phyloP scores from a whole-genome alignment of 2,329 filamentous ascomycete genomes.

The Xylaria sp. region DNA sequence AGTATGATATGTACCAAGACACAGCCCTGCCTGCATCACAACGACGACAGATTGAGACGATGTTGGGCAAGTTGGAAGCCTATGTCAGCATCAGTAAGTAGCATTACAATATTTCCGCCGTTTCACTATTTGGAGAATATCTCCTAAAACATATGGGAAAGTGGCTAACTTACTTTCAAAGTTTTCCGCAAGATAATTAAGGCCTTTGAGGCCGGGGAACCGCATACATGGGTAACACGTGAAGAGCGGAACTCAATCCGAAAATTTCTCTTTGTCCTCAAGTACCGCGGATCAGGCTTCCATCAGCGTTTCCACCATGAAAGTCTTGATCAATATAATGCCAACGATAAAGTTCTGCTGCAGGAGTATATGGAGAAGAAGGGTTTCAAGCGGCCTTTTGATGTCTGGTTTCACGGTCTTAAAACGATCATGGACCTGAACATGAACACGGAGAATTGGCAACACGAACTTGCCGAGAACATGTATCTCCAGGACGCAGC shows the following conservation, averaged over 20 bases:
- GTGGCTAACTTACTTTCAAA: neutral
- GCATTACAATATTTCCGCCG: neutral
- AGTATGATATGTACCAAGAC: constrained; percentile 46
- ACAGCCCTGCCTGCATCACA: constrained; percentile 35
- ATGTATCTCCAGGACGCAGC: constrained; percentile 43
- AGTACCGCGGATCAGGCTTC: constrained; percentile 54
- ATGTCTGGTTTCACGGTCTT: constrained; percentile 48
- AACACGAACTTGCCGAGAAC: constrained; percentile 33
- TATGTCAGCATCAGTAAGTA: constrained; percentile 33
- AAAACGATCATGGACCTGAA: constrained; percentile 44
- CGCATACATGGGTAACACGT: constrained; percentile 35
- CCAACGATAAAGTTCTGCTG: constrained; percentile 40
- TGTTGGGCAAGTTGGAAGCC: constrained; percentile 43
- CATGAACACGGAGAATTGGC: constrained; percentile 45
- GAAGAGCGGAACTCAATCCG: constrained; percentile 50
- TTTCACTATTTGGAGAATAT: neutral
- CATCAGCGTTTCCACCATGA: constrained; percentile 49
- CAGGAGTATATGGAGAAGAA: constrained; percentile 43
- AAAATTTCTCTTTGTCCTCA: constrained; percentile 59
- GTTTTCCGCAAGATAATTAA: constrained; percentile 38
- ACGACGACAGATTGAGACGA: constrained; percentile 40
- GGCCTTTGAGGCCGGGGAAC: constrained; percentile 30
- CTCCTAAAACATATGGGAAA: neutral
- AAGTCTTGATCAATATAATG: constrained; percentile 47
- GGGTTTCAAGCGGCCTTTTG: constrained; percentile 40